Base-by-base conservation (phyloP, 371 early-diverging fungal genomes). In the Sporodiniella umbellata region DNA sequence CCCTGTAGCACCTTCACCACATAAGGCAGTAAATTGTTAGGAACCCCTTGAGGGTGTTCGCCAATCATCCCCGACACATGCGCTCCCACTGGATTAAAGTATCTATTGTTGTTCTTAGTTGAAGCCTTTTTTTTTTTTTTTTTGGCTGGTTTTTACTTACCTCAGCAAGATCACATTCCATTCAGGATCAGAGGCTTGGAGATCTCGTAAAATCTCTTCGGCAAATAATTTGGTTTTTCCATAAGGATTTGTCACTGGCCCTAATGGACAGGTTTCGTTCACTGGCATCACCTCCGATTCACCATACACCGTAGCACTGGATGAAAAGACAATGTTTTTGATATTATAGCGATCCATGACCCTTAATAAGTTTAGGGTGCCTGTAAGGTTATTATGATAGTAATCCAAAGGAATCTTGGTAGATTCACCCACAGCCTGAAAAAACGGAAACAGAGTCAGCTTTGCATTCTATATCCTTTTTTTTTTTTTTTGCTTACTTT, bases 81-180 rank as follows among this genome's bases (percentile, higher is more conserved):
- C 0, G 96, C 95, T 17, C 92, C 90, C 6, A 89, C 85, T 17
- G 96, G 95, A 65, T 96, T 96, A 56, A 96, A 96, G 72, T 92
- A 96, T 38, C 84, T 68, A 33, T 23, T n/a, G 15, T 22, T 3
- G 12, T 2, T 26, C n/a, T n/a, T n/a, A n/a, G n/a, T n/a, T n/a
- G n/a, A n/a, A n/a, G n/a, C n/a, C n/a, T n/a, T n/a, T n/a, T n/a
- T n/a, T n/a, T n/a, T n/a, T n/a, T n/a, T n/a, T n/a, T n/a, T n/a
- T n/a, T n/a, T n/a, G n/a, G n/a, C n/a, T n/a, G n/a, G n/a, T n/a
- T n/a, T n/a, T n/a, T n/a, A n/a, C n/a, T 43, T 58, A 67, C 71
- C 93, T 70, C 33, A 92, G 66, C 42, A 91, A 62, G 18, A 87
- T 76, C 4, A 83, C 85, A 48, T 80, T 80, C 84, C 82, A 86